Base-by-base conservation (phyloP, 306 rosid species). In the Casuarina cunninghamiana region DNA sequence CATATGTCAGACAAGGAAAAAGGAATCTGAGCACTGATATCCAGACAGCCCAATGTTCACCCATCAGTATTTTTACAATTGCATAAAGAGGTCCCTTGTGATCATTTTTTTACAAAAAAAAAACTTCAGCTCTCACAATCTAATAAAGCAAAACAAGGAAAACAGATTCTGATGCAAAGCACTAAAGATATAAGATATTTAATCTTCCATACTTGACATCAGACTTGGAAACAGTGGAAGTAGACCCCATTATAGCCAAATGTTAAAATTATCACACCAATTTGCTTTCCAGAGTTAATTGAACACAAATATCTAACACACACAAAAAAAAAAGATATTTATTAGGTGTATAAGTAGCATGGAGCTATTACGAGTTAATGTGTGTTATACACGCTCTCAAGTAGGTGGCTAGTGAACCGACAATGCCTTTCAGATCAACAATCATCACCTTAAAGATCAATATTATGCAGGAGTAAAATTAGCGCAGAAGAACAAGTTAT, bases 391-490 rank as follows among this genome's bases (percentile, higher is more conserved):
- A 41, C 17, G 35, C 9, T 66, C 8, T 32, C 35, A 42, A 66
- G 50, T 66, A 15, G 35, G 71, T 41, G 71, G 10, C 49, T 15
- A n/a, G 32, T n/a, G 49, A 42, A 66, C 46, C 8, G 71, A 8
- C 2, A n/a, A 42, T 66, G 48, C 35, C 71, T 58, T 58, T 58
- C 65, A 58, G 65, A 58, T 58, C 65, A 63, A 63, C 16, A 63
- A 37, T 66, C 49, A 41, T 42, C 5, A 17, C 4, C 46, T 12
- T 39, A 26, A 70, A 44, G 37, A 46, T 46, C 19, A 10, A 21
- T 10, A 44, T 21, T 58, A 77, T 46, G 53, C 69, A 38, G 41
- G 53, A 46, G n/a, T 10, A 79, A 54, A 71, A 21, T 53, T 69
- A 50, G 11, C 51, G 53, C 21, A 50, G 49, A 74, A 57, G 41